phyloP scores from a whole-genome alignment of 2,329 filamentous ascomycete species.

The Colletotrichum simmondsii region DNA sequence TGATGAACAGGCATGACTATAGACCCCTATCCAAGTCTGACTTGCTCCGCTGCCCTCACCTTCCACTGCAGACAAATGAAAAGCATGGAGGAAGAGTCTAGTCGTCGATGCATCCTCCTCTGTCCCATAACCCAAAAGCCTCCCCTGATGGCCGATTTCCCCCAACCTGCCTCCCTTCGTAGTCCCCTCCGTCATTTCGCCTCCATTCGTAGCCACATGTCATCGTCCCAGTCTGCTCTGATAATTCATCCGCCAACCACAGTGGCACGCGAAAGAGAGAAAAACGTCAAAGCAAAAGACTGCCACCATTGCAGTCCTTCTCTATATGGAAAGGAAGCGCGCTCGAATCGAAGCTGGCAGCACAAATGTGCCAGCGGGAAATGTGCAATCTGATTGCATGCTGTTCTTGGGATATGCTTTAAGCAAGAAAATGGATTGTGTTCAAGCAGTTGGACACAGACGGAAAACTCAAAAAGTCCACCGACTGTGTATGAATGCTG shows the following conservation, averaged over 20 bases:
- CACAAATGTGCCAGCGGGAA: neutral
- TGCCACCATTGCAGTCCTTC: neutral
- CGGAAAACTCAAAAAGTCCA: neutral
- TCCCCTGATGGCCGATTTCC: neutral
- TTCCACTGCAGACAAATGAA: slow-evolving; percentile 18
- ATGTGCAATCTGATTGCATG: slow-evolving; percentile 33
- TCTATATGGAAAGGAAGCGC: slow-evolving; percentile 15
- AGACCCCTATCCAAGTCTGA: neutral
- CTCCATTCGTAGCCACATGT: slow-evolving; percentile 21
- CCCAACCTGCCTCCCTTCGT: neutral
- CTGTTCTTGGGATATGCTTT: slow-evolving; percentile 27
- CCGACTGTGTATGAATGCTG: slow-evolving; percentile 10
- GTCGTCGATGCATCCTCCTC: neutral
- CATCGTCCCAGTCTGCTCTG: slow-evolving; percentile 16
- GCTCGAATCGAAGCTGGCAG: neutral
- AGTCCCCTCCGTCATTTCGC: neutral
- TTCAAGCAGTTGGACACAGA: neutral
- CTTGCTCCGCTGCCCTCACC: neutral
- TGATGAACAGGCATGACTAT: neutral
- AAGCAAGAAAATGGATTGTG: neutral
- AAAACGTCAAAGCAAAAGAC: neutral
- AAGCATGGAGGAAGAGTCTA: neutral
- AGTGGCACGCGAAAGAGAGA: neutral
- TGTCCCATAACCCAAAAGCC: neutral
- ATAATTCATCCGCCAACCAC: neutral